Conservation (phyloP, 306 rosid species). For the Rosa multiflora region DNA sequence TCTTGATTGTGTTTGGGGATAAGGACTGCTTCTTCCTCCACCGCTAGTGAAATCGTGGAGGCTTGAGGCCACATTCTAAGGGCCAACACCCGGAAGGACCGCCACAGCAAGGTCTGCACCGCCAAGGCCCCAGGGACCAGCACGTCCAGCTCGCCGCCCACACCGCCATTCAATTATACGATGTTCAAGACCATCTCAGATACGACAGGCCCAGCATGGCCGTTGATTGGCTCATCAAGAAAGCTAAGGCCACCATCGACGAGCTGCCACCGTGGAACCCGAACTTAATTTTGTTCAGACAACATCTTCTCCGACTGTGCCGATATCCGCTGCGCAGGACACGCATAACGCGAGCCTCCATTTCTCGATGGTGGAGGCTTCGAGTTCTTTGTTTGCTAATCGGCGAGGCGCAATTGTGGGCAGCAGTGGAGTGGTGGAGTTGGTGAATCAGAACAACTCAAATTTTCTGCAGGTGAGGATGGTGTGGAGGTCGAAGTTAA, state of each 20-base stretch:
- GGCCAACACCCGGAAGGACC: conserved; percentile 71
- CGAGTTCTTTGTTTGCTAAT: background rate
- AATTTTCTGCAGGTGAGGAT: conserved; percentile 42
- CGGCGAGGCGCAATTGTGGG: no score
- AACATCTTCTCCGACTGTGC: background rate
- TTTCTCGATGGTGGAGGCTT: background rate
- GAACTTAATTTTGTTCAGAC: background rate
- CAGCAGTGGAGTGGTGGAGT: conserved; percentile 19
- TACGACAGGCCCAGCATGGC: conserved; percentile 91
- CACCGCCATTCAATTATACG: conserved; percentile 30
- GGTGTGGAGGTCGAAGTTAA: no score
- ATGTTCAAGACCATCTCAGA: conserved; percentile 83
- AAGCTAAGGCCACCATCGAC: conserved; percentile 73
- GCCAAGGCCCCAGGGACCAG: conserved; percentile 84
- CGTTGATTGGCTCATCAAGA: conserved; percentile 90
- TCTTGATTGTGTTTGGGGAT: no score
- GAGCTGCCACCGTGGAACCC: conserved; percentile 87
- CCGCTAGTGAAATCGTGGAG: conserved; percentile 53
- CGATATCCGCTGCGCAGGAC: no score
- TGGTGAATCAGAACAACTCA: conserved; percentile 35
- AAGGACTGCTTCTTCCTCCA: no score
- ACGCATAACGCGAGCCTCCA: conserved; percentile 9
- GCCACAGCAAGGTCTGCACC: conserved; percentile 89
- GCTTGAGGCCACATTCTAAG: conserved; percentile 82
- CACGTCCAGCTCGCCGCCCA: conserved; percentile 78